Conservation (phyloP, 352 stramenopile species). For the Chrysophaeum taylorii region DNA sequence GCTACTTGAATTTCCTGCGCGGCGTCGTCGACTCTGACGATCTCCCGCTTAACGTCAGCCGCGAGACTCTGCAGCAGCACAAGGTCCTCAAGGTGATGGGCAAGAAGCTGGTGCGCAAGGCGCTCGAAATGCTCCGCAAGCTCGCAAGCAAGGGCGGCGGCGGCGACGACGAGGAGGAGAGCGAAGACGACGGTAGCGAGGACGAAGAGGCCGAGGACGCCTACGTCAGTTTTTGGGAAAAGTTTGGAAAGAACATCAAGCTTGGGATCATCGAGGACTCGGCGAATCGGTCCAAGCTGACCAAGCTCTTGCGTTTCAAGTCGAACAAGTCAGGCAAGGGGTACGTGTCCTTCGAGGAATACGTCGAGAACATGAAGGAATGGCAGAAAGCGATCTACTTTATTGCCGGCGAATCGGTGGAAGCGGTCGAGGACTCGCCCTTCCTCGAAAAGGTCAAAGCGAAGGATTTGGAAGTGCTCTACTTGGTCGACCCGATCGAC, state of each 20-base stretch:
- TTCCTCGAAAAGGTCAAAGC: conserved; percentile 92
- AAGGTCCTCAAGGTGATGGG: conserved; percentile 98
- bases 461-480: conserved; percentile 96
- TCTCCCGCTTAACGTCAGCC: conserved; percentile 97
- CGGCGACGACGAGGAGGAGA: conserved; percentile 82
- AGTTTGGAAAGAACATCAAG: conserved; percentile 97
- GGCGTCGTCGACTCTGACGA: conserved; percentile 98
- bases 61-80: conserved; percentile 97
- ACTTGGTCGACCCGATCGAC: conserved; percentile 94
- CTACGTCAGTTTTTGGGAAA: conserved; percentile 96
- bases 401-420: conserved; percentile 82
- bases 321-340: conserved; percentile 69
- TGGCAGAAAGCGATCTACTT: conserved; percentile 99
- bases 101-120: conserved; percentile 99
- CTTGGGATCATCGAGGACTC: conserved; percentile 96
- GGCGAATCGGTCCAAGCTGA: conserved; percentile 64
- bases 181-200: conserved; percentile 36
- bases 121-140: conserved; percentile 94
- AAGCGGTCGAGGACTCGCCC: conserved; percentile 79
- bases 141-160: conserved; percentile 96
- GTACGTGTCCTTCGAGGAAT: conserved; percentile 84
- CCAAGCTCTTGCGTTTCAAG: conserved; percentile 94
- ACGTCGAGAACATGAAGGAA: conserved; percentile 93
- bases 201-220: conserved; percentile 42
- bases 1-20: conserved; percentile 97